Conservation (phyloP, 2,329 filamentous ascomycete species). For the Trichoderma afroharzianum region DNA sequence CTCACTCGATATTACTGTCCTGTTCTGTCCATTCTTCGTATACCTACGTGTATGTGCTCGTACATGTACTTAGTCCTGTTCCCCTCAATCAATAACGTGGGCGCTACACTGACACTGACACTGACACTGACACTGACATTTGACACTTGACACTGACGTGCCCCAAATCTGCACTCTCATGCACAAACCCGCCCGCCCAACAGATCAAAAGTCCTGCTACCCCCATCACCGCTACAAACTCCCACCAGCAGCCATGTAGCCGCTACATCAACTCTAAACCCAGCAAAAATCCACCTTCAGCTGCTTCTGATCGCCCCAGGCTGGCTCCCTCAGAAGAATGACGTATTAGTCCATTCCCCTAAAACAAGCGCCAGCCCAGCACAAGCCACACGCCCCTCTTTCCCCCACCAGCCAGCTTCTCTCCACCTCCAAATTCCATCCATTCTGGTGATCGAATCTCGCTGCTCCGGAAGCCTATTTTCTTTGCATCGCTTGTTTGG, state of each 20-base stretch:
- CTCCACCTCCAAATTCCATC: constrained; percentile 5
- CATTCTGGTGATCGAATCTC: not conserved
- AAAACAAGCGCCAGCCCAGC: not conserved
- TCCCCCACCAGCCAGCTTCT: not conserved
- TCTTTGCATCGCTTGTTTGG: not conserved
- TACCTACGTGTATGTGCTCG: not conserved
- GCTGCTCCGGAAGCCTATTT: not conserved
- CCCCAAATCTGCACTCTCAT: not conserved
- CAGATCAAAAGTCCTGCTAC: not conserved
- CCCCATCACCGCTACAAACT: not conserved
- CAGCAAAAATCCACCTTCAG: not conserved
- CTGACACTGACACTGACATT: not conserved
- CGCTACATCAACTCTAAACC: not conserved
- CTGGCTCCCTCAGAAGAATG: constrained; percentile 4
- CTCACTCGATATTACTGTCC: not conserved
- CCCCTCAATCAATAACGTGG: not conserved
- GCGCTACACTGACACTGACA: not conserved
- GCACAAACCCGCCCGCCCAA: not conserved
- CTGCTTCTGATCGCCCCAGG: not conserved
- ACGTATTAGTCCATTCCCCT: not conserved
- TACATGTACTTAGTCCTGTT: not conserved
- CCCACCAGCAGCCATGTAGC: not conserved
- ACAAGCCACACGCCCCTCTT: constrained; percentile 7
- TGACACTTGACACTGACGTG: not conserved
- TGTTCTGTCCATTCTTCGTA: not conserved